These are phyloP conservation scores for Verticillium tricorpus DNA, from an alignment of 2,329 filamentous ascomycete species.

Conservation along the genomic window DNA sequence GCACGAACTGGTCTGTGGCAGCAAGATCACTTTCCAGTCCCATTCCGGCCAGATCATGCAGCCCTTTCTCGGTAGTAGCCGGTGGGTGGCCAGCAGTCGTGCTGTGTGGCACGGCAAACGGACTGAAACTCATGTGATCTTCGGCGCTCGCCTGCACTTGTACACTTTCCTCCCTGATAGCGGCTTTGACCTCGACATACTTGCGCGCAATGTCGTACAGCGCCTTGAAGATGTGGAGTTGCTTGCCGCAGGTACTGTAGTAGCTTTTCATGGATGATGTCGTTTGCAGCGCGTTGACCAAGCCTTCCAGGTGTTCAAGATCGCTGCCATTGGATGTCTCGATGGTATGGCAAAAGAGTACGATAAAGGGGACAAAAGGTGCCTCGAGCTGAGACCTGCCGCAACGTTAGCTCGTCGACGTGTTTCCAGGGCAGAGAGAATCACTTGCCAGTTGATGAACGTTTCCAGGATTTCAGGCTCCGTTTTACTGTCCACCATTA, in stretches of 20 bases:
- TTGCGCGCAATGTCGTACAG: conserved; percentile 15
- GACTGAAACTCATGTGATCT: conserved; percentile 47
- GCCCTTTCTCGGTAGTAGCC: background rate
- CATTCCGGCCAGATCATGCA: background rate
- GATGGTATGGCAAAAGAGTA: conserved; percentile 21
- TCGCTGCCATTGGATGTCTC: conserved; percentile 35
- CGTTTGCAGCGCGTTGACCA: conserved; percentile 9
- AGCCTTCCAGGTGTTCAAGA: conserved; percentile 20
- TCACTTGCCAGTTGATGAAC: conserved; percentile 11
- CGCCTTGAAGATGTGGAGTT: conserved; percentile 15
- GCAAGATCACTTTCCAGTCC: background rate
- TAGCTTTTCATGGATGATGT: conserved; percentile 5
- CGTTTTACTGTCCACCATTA: background rate
- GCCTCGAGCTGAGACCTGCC: conserved; percentile 14
- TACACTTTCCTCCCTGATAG: conserved; percentile 17
- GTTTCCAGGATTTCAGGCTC: conserved; percentile 6
- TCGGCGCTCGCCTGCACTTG: conserved; percentile 26
- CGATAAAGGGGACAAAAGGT: conserved; percentile 19
- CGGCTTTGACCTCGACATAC: conserved; percentile 1
- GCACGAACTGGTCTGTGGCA: background rate
- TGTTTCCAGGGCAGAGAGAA: too few species aligned
- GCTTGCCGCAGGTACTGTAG: conserved; percentile 5
- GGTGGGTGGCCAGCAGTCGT: background rate
- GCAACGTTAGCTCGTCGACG: background rate
- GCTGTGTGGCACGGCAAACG: conserved; percentile 37